Base-by-base conservation (phyloP, 2,329 filamentous ascomycete species). In the Colletotrichum tropicale region DNA sequence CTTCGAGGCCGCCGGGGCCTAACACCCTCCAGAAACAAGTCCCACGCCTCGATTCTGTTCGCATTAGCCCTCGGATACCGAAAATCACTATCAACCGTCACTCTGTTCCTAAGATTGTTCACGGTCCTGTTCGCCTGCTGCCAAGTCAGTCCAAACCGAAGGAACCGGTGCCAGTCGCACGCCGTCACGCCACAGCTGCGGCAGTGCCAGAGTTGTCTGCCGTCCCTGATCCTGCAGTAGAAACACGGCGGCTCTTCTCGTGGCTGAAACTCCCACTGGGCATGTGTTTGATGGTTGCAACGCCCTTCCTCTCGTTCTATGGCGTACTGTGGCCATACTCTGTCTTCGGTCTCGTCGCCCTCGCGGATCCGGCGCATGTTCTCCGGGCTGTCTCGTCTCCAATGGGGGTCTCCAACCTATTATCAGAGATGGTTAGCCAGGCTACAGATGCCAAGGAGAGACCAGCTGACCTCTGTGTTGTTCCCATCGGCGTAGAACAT, bases 401-500 rank as follows among this genome's bases (percentile, higher is more conserved):
- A 38, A 43, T 43, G 28, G n/a, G 58, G 7, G 55, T 70, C 34
- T 64, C 26, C 55, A 30, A 74, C 18, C 36, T 69, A 30, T 16
- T 5, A 12, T 12, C 24, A n/a, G 7, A 48, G 36, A n/a, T 28
- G 13, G 9, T 67, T 21, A 67, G 65, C 48, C 24, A 18, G n/a
- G 24, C 21, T 24, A 8, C 34, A 48, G 15, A 16, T 48, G 13
- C 32, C 16, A 21, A 62, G 30, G 3, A 15, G 28, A 62, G 10
- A 48, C 6, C 2, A 16, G 16, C 64, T 28, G 6, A 76, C 74
- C 8, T 70, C 48, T 7, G 52, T 36, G 48, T 70, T 76, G 6
- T 30, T 24, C 3, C 74, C 74, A 13, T 76, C 74, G 10, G 74
- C 28, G 24, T 74, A 66, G 32, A 60, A 76, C 26, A 70, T 36